A percentile compares a stretch with the other conserved stretches of the same genome.
Evolutionary conservation across 208 protist genomes (phyloP).

Genomic region (Trypanosoma brucei): DNA sequence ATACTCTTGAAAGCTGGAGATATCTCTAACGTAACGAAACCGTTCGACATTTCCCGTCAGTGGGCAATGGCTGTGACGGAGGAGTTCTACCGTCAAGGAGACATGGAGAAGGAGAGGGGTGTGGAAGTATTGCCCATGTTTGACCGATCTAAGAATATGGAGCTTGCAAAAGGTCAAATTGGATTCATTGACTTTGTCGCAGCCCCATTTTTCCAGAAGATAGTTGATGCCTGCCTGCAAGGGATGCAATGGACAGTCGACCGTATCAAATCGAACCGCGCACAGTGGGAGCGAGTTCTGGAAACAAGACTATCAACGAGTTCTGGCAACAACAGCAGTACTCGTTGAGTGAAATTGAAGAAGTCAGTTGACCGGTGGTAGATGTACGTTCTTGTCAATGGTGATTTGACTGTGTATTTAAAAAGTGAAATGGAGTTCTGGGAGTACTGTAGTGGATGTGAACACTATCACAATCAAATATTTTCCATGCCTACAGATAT

Average conservation of each 20-base stretch:
- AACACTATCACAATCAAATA: too few species aligned
- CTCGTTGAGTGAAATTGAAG: background rate
- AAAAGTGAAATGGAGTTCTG: too few species aligned
- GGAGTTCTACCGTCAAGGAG: constrained; percentile 87
- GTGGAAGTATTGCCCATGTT: constrained; percentile 84
- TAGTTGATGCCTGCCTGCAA: constrained; percentile 45
- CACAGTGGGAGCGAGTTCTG: constrained; percentile 67
- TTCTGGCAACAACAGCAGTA: background rate
- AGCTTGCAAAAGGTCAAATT: constrained; percentile 83
- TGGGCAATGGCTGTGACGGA: constrained; percentile 85
- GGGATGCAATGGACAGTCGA: constrained; percentile 84
- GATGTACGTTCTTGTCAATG: too few species aligned
- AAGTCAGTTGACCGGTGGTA: background rate
- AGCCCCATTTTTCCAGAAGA: constrained; percentile 71
- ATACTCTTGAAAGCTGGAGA: constrained; percentile 80
- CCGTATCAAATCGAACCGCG: constrained; percentile 50
- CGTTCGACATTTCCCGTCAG: constrained; percentile 74
- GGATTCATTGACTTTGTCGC: constrained; percentile 86
- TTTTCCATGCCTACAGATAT: too few species aligned
- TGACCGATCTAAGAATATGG: constrained; percentile 75
- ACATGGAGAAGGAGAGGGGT: constrained; percentile 85
- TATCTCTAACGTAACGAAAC: constrained; percentile 84
- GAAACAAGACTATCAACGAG: background rate
- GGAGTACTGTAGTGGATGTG: too few species aligned
- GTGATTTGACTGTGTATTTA: too few species aligned